A percentile compares a stretch with the other conserved stretches of the same genome.
These are phyloP conservation scores for Thuidium tamariscinum DNA, from an alignment of 225 moss, liverwort and hornwort genomes.

Conservation along the genomic window DNA sequence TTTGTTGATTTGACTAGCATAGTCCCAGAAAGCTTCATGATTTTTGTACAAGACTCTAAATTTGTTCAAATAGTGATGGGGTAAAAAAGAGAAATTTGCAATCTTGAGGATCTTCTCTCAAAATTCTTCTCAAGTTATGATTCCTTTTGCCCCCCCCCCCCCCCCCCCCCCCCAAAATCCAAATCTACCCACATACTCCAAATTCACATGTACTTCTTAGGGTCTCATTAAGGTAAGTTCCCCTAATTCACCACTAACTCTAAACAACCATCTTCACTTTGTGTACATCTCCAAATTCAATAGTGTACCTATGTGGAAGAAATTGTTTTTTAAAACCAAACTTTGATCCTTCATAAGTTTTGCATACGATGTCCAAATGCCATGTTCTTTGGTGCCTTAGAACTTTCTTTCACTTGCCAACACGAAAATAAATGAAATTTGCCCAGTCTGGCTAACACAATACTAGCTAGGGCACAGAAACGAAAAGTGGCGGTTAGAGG, in stretches of 20 bases:
- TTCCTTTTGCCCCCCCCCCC: background rate
- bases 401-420: background rate
- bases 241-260: rapidly evolving
- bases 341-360: background rate
- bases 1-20: background rate
- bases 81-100: background rate
- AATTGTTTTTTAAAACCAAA: rapidly evolving
- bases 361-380: background rate
- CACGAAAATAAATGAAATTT: background rate
- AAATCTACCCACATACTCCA: background rate
- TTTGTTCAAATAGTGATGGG: background rate
- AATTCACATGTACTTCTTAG: background rate
- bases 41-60: background rate
- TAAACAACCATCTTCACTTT: background rate
- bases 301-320: rapidly evolving
- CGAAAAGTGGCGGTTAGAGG: background rate
- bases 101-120: background rate
- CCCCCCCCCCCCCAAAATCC: too few relatives aligned
- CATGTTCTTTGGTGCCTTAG: background rate
- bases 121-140: too few relatives aligned
- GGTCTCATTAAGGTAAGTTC: background rate
- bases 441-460: too few relatives aligned
- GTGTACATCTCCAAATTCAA: background rate
- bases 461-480: rapidly evolving
- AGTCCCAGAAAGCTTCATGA: background rate